Conservation (phyloP, 805 yeast species). For the Pichia ethanolica region DNA sequence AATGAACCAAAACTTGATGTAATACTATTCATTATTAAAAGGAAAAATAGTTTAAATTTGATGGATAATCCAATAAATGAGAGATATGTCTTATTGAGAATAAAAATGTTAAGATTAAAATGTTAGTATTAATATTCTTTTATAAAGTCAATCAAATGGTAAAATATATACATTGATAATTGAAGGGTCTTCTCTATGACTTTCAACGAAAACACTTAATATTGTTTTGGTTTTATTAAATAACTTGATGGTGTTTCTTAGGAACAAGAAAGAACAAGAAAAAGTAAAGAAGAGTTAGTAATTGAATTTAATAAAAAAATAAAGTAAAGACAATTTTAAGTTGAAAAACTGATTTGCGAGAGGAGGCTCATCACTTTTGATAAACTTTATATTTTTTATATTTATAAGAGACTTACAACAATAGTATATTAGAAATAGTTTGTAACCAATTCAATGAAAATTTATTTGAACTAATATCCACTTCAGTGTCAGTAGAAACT, state of each 20-base stretch:
- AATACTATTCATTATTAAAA: not conserved
- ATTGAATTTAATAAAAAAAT: not conserved
- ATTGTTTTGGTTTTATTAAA: not conserved
- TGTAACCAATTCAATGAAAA: not conserved
- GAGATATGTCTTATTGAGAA: not conserved
- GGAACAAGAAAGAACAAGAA: not conserved
- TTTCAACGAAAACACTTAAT: not conserved
- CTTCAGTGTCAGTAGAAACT: not conserved
- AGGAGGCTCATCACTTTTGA: not conserved
- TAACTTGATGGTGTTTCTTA: not conserved
- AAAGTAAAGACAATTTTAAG: not conserved
- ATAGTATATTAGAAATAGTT: not conserved
- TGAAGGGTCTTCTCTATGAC: not conserved
- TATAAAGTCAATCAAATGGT: too few species aligned
- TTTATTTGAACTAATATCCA: too few species aligned
- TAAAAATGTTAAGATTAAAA: too few species aligned
- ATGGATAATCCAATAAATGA: slow-evolving; percentile 1
- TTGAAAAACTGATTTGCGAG: too few species aligned
- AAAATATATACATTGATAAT: not conserved
- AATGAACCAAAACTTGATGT: slow-evolving; percentile 11
- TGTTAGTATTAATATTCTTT: too few species aligned
- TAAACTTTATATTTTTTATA: too few species aligned
- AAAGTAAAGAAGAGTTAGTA: not conserved
- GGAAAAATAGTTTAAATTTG: not conserved
- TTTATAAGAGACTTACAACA: not conserved